Evolutionary conservation across 202 grass and related monocot species (phyloP), one percentile per base, ranked within the genome.

Genomic region (Brachypodium distachyon): DNA sequence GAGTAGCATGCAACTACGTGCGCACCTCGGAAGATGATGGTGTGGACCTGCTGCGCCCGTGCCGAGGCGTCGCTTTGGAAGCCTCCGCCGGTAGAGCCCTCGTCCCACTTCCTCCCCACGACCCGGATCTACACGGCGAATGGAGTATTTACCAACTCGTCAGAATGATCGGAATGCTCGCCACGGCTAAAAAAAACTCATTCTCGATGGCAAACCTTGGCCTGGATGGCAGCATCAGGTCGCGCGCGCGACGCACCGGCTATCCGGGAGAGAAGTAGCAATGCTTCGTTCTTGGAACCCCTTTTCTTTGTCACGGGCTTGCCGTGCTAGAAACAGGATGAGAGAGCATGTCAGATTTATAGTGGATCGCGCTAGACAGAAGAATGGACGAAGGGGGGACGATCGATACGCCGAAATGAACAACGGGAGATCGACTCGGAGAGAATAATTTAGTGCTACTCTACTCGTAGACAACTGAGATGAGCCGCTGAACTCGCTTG

Each of bases 181-280:
- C 21, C 6, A 2, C 4, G 13, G 10, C 60, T 21, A 6, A 65
- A 64, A 77, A 25, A n/a, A n/a, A n/a, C n/a, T n/a, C n/a, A n/a
- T n/a, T n/a, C n/a, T n/a, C n/a, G n/a, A n/a, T n/a, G n/a, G 14
- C 83, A 72, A 78, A 88, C 86, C 86, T 88, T 13, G 52, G 37
- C 70, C 70, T 70, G 70, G 86, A 71, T 6, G 70, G 76, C 76
- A 64, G 63, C 86, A 84, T 88, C 76, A 49, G 39, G 52, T 26
- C 13, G 43, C 41, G 4, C 55, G 18, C 49, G 16, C 46, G 18
- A 4, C 13, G 16, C 12, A 11, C 6, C 55, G 18, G 3, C 7
- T 32, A 37, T 11, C 34, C 8, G 33, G 33, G 33, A 62, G 58
- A n/a, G 39, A 67, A 17, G 13, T 13, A 41, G 21, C 39, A 3